Evolutionary conservation across 352 stramenopile species (phyloP), one percentile per base, ranked within the genome.

Genomic region (Phytophthora ramorum): DNA sequence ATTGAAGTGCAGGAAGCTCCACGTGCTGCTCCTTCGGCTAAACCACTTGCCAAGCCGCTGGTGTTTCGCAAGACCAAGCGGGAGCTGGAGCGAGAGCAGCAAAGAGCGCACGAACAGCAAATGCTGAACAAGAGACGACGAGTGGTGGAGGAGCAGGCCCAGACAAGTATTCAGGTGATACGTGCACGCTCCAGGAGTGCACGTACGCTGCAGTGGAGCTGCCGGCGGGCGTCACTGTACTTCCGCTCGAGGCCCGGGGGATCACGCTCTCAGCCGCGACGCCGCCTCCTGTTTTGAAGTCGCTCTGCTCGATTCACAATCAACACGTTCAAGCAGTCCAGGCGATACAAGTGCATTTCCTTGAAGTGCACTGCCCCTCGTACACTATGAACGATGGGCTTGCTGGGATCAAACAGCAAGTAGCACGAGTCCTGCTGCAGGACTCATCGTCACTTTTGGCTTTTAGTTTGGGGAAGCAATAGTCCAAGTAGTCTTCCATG

Each of bases 51-150:
- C 7, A 83, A 81, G 30, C 76, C 71, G 9, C 50, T 87, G 0
- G 65, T 81, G 32, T 88, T 85, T 34, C 66, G 79, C 17, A 88
- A 85, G 58, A 88, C 79, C 16, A 88, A 85, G 59, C 69, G 74
- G 1, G 79, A 88, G 54, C 58, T 85, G 7, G 74, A 87, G 32
- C 63, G 74, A 32, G 76, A 88, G 47, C 63, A 69, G 22, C 67
- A 80, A n/a, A 60, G 32, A 52, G 65, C 35, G 8, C 55, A 37
- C 4, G 34, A 75, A 37, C 16, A 58, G 28, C 52, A 46, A 32
- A 43, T 72, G 44, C 48, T 64, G 20, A 61, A 9, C 24, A 60
- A 68, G 35, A 60, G 79, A 17, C 55, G 63, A 13, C 61, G 66
- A 4, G 38, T 68, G 6, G 20, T 63, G 14, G 30, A 76, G 30